Conservation (phyloP, 2,329 filamentous ascomycete genomes). For the Leptographium lundbergii region DNA sequence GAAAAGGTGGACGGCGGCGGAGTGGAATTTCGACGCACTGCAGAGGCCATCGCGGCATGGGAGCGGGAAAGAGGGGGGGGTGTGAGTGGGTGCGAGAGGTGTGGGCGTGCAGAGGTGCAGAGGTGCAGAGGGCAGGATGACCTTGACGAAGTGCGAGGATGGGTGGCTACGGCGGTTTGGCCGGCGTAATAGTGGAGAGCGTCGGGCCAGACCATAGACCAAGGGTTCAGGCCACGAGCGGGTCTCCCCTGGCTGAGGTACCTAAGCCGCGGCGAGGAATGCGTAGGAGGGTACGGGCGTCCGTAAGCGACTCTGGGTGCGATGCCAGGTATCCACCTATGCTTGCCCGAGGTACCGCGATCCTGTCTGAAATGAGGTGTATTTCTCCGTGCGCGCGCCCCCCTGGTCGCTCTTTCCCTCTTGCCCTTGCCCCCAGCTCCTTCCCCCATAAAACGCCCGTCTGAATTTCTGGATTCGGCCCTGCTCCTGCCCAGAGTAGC, state of each 20-base stretch:
- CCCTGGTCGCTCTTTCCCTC: neutral
- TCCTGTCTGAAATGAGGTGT: neutral
- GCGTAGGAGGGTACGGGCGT: neutral
- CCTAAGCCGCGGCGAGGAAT: neutral
- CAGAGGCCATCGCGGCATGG: neutral
- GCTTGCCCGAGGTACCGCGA: neutral
- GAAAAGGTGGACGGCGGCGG: neutral
- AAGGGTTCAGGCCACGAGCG: conserved; percentile 10
- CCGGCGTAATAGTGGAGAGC: conserved; percentile 45
- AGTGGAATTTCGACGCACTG: neutral
- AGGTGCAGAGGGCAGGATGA: neutral
- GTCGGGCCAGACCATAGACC: conserved; percentile 10
- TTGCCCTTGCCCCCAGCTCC: neutral
- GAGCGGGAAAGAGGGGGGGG: neutral
- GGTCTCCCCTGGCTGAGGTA: conserved; percentile 2
- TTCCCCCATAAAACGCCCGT: neutral
- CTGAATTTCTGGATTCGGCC: conserved; percentile 10
- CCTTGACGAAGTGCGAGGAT: neutral
- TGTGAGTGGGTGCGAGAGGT: neutral
- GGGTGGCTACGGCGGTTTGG: conserved; percentile 38
- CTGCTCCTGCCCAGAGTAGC: conserved; percentile 10
- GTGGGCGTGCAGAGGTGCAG: neutral
- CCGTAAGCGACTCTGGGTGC: neutral
- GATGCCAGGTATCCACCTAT: neutral
- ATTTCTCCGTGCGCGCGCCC: neutral